Base-by-base conservation (phyloP, 306 rosid genomes). In the Psophocarpus tetragonolobus region DNA sequence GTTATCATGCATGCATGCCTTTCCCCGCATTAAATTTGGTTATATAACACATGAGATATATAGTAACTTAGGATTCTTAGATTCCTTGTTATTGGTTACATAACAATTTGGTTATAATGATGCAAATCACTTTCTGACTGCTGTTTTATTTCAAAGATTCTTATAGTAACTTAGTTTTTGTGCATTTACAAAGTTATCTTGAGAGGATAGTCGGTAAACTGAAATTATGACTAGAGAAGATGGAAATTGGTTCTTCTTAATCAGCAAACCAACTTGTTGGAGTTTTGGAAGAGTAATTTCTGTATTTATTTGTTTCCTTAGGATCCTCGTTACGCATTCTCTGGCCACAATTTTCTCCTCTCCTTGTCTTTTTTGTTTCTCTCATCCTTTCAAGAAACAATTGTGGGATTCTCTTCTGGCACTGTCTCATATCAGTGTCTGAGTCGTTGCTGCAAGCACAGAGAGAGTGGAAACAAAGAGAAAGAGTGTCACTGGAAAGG, bases 401-500 rank as follows among this genome's bases (percentile, higher is more conserved):
- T 6, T 11, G 56, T 75, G 75, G 30, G 29, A 51, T 81, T 74
- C 75, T 66, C 56, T 68, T 44, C n/a, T 35, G 10, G 41, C 36
- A 71, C 18, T 77, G 38, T 38, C 72, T 75, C 67, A 75, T 20
- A 74, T 54, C 71, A 76, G 15, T 73, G 72, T 54, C 57, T 57
- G 24, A 4, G 65, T 71, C 56, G 30, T 71, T 51, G 29, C 14
- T 63, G 61, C 20, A 24, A 24, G 33, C 24, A 71, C 60, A 32
- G 23, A 76, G 45, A 78, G 8, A 42, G 68, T 58, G 32, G 77
- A 7, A 76, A 73, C 77, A 79, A 85, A 50, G 79, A 86, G 71
- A 33, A 85, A 72, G 58, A 71, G 9, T 29, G 83, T 51, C 5
- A 38, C 11, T 4, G 81, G 81, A 85, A 81, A 73, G 5, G 94